Evolutionary conservation across 1,139 yeast species (phyloP), one percentile per base, ranked within the genome.

Genomic region (Saccharomyces hybrid): DNA sequence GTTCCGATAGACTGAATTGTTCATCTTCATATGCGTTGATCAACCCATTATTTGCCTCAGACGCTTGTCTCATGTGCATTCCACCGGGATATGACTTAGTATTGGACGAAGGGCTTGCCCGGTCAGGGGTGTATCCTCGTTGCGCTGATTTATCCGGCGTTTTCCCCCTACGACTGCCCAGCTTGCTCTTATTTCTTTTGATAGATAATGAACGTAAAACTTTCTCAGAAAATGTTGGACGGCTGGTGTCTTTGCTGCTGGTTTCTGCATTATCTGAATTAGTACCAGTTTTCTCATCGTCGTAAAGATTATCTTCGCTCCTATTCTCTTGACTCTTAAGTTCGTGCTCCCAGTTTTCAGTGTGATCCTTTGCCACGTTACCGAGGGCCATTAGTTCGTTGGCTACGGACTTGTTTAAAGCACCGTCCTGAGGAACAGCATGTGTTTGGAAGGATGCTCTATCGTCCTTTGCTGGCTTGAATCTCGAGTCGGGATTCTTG

Each of bases 391-490:
- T 27, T 46, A 62, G 52, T 70, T 86, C 95, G 54, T 81, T 82
- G 26, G 80, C 77, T 44, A 75, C 76, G 5, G 68, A 60, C 34
- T 63, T 70, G 56, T 54, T 59, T 54, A 58, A 68, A 57, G 71
- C 66, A 52, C 57, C 69, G 58, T 62, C 69, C 51, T 64, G 73
- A 42, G 72, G 65, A 2, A 78, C 74, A 3, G 80, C 75, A 70
- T 73, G 78, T 67, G 81, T 79, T 69, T 85, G 90, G 81, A 87
- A 87, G 1, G 93, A 85, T 16, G 87, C 81, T 78, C 95, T 80
- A 67, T 87, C 95, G 73, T 87, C 95, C 62, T 76, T 83, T 7
- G 91, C 91, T 16, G 93, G 93, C 49, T 86, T 86, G 70, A 86
- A 87, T 69, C 88, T 80, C 11, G 88, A 83, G 72, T 87, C 95